Evolutionary conservation across 495 filamentous ascomycete genomes (phyloP), one percentile per base, ranked within the genome.

Genomic region (Tirmania nivea): DNA sequence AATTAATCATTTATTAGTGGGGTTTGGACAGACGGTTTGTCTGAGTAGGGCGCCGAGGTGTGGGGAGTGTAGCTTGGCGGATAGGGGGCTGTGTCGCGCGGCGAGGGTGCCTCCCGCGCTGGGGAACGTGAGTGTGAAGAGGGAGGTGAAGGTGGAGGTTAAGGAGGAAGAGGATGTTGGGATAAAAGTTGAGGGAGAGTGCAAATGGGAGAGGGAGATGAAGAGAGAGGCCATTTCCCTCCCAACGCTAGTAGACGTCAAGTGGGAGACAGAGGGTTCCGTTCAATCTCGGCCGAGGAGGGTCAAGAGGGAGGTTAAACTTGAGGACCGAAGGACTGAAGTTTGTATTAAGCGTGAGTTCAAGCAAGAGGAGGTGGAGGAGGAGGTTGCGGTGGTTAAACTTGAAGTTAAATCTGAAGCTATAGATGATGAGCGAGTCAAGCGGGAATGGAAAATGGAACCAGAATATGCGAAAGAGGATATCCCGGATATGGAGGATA

Each of bases 1-100:
- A 67, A 93, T 95, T 62, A 95, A 95, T 63, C 79, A 83, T 69
- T 67, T 95, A 65, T 72, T 96, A 50, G 89, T 96, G 47, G 89
- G 89, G 0, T 75, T 94, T 55, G 89, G 89, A 2, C 89, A 65
- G 52, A 81, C 79, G 9, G 78, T 88, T 5, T 94, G 90, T 68
- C 64, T 85, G 57, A 85, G 88, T 1, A 78, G 92, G 1, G 83
- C 81, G 1, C 70, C 82, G 37, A 75, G 73, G 52, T 95, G 88
- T 65, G 86, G 83, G 35, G 82, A 88, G 34, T 96, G 88, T 66
- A 76, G 78, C 59, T 65, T 95, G 17, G 82, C 81, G 20, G 68
- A 79, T 35, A 74, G 71, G 53, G 79, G 82, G 34, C 64, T 95
- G 56, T 97, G 89, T 65, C 81, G 75, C 59, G 77, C 79, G 47